Conservation (phyloP, 495 filamentous ascomycete species). For the Aspergillus bridgeri region DNA sequence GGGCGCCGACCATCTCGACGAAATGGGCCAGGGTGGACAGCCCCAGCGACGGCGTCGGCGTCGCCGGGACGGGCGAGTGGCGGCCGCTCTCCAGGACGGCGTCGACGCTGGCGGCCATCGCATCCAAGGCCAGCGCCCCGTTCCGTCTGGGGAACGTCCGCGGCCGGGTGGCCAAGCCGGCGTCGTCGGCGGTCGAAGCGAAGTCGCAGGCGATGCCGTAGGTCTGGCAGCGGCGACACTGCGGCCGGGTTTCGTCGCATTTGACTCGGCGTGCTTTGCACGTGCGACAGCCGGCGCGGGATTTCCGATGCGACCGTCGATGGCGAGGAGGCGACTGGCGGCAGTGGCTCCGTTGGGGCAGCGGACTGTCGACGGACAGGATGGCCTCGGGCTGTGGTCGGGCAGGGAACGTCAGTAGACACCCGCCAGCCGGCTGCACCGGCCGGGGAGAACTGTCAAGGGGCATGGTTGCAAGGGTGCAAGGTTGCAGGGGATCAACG, state of each 20-base stretch:
- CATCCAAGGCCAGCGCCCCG: not conserved
- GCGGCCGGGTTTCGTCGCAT: not conserved
- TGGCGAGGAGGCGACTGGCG: not conserved
- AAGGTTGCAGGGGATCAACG: not conserved
- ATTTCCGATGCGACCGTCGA: not conserved
- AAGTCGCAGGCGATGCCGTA: conserved; percentile 1
- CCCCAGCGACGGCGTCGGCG: not conserved
- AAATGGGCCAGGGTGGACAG: not conserved
- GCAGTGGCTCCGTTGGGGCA: not conserved
- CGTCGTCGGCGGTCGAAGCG: not conserved
- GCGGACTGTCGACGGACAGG: not conserved
- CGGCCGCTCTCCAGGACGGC: not conserved
- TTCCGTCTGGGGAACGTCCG: not conserved
- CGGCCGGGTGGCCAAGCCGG: not conserved
- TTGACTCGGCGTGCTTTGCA: not conserved
- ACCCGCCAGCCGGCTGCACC: not conserved
- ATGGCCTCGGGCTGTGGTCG: not conserved
- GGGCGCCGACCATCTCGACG: not conserved
- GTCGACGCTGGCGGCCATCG: not conserved
- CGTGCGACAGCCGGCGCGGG: not conserved
- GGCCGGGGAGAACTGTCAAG: too few relatives aligned
- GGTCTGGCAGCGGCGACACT: not conserved
- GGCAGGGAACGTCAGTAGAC: not conserved
- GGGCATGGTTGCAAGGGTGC: not conserved
- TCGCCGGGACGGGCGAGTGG: not conserved